Percentiles rank a stretch among this genome's conserved stretches.
These are phyloP conservation scores for Candida arabinofermentans DNA, from an alignment of 805 yeast genomes.

Conservation along the genomic window DNA sequence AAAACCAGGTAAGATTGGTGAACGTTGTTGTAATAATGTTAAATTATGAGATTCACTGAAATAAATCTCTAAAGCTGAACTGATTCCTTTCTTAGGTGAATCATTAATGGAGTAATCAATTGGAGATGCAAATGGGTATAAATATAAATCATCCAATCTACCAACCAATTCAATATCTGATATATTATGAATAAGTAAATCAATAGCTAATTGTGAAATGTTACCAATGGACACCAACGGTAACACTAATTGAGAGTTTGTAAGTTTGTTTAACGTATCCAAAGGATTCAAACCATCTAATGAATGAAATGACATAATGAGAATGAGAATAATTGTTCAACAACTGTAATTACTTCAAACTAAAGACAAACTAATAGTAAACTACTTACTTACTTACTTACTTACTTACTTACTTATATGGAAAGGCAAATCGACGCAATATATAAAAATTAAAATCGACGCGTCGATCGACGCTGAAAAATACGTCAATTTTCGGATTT, in stretches of 20 bases:
- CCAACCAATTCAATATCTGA: conserved; percentile 46
- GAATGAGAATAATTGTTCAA: too few relatives aligned
- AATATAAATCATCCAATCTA: conserved; percentile 51
- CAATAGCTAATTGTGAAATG: conserved; percentile 79
- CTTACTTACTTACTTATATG: too few relatives aligned
- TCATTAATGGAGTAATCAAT: conserved; percentile 41
- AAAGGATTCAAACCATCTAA: conserved; percentile 19
- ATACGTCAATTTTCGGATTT: too few relatives aligned
- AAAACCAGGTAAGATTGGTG: conserved; percentile 76
- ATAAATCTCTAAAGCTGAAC: conserved; percentile 64
- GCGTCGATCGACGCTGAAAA: too few relatives aligned
- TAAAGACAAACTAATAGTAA: too few relatives aligned
- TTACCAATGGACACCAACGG: conserved; percentile 88
- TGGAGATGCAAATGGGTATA: conserved; percentile 86
- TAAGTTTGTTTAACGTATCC: conserved; percentile 16
- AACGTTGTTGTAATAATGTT: conserved; percentile 72
- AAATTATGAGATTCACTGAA: conserved; percentile 36
- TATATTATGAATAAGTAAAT: conserved; percentile 65
- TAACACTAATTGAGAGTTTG: conserved; percentile 47
- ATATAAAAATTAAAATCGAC: too few relatives aligned
- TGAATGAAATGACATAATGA: conserved; percentile 27
- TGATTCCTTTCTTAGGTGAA: conserved; percentile 24
- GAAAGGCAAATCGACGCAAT: too few relatives aligned
- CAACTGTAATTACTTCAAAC: too few relatives aligned
- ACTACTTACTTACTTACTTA: too few relatives aligned